A percentile compares a stretch with the other conserved stretches of the same genome.
phyloP scores from a whole-genome alignment of 75 land plant species.

The Gnetum montanum region DNA sequence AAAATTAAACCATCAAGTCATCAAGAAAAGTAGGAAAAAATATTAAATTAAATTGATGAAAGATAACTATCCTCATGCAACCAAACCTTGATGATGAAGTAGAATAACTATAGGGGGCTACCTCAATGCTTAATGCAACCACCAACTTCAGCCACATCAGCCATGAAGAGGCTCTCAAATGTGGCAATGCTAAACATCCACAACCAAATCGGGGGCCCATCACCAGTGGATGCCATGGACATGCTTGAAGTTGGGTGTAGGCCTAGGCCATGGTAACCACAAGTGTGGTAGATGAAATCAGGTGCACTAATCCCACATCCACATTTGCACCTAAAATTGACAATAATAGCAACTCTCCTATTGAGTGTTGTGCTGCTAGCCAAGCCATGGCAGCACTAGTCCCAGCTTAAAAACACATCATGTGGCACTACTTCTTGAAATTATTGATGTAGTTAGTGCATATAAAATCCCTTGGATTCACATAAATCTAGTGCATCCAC shows the following conservation, averaged over 20 bases:
- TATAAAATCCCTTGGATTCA: constrained; percentile 37
- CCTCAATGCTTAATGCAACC: too few species aligned
- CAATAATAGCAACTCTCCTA: constrained; percentile 20
- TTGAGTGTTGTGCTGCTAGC: constrained; percentile 23
- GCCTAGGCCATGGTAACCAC: constrained; percentile 12
- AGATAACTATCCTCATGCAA: too few species aligned
- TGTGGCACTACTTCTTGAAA: constrained; percentile 33
- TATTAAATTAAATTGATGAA: too few species aligned
- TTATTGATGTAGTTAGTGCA: constrained; percentile 49
- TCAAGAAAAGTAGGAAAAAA: too few species aligned
- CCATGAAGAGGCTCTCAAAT: too few species aligned
- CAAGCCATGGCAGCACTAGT: constrained; percentile 26
- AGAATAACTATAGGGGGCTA: too few species aligned
- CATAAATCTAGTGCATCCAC: constrained; percentile 46
- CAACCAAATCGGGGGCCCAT: constrained; percentile 32
- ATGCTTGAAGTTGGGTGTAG: constrained; percentile 15
- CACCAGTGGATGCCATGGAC: constrained; percentile 64
- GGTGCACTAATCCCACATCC: constrained; percentile 22
- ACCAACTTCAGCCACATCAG: too few species aligned
- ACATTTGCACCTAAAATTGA: constrained; percentile 23
- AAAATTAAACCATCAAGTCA: too few species aligned
- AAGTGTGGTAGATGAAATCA: constrained; percentile 42
- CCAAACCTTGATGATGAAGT: too few species aligned
- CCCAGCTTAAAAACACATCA: constrained; percentile 43
- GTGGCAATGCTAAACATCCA: neutral